A percentile compares a stretch with the other conserved stretches of the same genome.
These are phyloP conservation scores for Camellia sinensis DNA, from an alignment of 148 eudicot species.

Conservation along the genomic window DNA sequence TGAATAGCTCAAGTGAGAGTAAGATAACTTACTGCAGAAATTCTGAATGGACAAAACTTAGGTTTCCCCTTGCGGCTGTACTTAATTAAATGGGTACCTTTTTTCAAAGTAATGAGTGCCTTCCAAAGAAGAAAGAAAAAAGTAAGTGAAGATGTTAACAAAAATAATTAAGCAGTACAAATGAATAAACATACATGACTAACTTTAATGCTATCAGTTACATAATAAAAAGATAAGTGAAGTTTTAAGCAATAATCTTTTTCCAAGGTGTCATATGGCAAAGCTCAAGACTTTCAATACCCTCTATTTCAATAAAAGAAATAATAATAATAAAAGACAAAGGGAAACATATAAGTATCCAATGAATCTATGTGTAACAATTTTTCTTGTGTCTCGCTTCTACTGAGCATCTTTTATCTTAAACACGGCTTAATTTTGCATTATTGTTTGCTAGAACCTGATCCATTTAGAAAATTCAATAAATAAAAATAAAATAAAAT, in stretches of 20 bases:
- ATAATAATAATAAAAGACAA: background rate
- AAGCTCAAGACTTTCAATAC: background rate
- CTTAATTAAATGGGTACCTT: conserved; percentile 81
- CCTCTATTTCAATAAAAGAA: background rate
- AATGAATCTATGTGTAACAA: background rate
- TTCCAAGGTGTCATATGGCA: background rate
- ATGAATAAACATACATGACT: background rate
- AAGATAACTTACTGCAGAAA: conserved; percentile 56
- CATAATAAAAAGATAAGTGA: background rate
- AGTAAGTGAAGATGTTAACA: conserved; percentile 7
- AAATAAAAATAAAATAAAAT: background rate
- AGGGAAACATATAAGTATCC: background rate
- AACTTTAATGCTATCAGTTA: conserved; percentile 6
- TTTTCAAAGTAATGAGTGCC: conserved; percentile 75
- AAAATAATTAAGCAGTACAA: background rate
- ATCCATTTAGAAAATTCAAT: background rate
- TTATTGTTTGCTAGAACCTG: background rate
- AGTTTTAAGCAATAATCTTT: background rate
- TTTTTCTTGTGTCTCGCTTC: background rate
- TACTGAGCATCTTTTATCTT: background rate
- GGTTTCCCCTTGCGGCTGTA: conserved; percentile 93
- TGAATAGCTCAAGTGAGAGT: conserved; percentile 1
- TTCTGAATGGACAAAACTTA: conserved; percentile 78
- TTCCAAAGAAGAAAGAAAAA: conserved; percentile 17
- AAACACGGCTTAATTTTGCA: background rate